A percentile compares a stretch with the other conserved stretches of the same genome.
These are phyloP conservation scores for Cercospora berteroae DNA, from an alignment of 2,329 filamentous ascomycete species.

Conservation along the genomic window DNA sequence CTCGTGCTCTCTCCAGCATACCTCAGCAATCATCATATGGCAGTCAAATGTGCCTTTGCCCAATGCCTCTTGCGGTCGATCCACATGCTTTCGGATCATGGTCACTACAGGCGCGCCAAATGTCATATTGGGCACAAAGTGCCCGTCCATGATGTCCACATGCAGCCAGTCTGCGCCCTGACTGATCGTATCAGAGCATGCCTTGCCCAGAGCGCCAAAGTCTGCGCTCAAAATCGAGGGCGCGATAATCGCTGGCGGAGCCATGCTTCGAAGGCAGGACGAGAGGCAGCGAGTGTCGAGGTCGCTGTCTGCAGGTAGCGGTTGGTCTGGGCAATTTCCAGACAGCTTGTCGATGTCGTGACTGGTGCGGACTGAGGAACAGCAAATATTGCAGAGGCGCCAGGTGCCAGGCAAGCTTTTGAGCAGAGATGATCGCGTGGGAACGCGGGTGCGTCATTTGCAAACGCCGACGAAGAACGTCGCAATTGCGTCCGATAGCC, in stretches of 20 bases:
- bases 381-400: neutral
- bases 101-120: slow-evolving; percentile 94
- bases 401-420: neutral
- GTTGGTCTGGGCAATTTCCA: neutral
- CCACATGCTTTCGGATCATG: slow-evolving; percentile 85
- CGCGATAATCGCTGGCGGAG: slow-evolving; percentile 88
- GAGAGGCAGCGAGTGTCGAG: neutral
- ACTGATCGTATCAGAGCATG: slow-evolving; percentile 80
- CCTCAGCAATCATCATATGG: slow-evolving; percentile 99
- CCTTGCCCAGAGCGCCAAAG: slow-evolving; percentile 83
- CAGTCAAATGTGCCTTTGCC: slow-evolving; percentile 95
- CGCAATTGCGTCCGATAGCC: neutral
- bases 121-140: slow-evolving; percentile 98
- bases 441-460: slow-evolving; percentile 1
- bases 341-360: neutral
- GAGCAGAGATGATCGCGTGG: neutral
- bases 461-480: slow-evolving; percentile 1
- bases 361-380: neutral
- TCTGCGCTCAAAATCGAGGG: slow-evolving; percentile 98
- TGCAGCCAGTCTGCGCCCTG: slow-evolving; percentile 91
- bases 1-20: slow-evolving; percentile 42
- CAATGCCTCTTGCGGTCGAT: slow-evolving; percentile 64
- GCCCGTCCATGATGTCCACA: slow-evolving; percentile 97
- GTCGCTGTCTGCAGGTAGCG: neutral
- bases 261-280: slow-evolving; percentile 58